Evolutionary conservation across 768 basidiomycete genomes (phyloP).

Genomic region (Boletus rubroflammeus): DNA sequence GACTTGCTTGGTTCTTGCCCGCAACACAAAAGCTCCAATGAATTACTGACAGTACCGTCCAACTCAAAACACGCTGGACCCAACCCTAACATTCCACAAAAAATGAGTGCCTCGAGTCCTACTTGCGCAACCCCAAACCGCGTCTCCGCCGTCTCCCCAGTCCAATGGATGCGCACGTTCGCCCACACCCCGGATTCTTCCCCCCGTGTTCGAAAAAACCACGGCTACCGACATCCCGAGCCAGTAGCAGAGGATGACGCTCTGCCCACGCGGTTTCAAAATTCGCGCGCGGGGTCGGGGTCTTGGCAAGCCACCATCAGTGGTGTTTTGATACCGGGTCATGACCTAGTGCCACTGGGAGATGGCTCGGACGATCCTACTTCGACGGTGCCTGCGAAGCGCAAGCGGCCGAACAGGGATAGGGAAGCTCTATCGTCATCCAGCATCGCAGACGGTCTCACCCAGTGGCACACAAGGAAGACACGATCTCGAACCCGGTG

Average conservation of each 20-base stretch:
- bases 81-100: too few relatives aligned
- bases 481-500: neutral
- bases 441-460: neutral
- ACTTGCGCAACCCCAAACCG: neutral
- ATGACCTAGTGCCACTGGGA: too few relatives aligned
- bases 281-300: neutral
- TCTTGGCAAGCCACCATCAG: neutral
- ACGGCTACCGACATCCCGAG: neutral
- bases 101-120: neutral
- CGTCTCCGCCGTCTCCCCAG: neutral
- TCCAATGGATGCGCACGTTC: slow-evolving; percentile 12
- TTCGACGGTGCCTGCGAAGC: neutral
- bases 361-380: neutral
- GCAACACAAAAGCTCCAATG: too few relatives aligned
- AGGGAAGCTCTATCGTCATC: neutral
- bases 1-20: too few relatives aligned
- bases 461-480: neutral
- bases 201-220: neutral
- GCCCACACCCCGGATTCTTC: slow-evolving; percentile 13
- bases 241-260: neutral
- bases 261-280: slow-evolving; percentile 11
- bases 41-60: too few relatives aligned
- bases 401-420: neutral
- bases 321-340: neutral
- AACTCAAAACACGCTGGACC: neutral